Evolutionary conservation across 1,284 basidiomycete species (phyloP), one percentile per base, ranked within the genome.

Genomic region (Meira miltonrushii): DNA sequence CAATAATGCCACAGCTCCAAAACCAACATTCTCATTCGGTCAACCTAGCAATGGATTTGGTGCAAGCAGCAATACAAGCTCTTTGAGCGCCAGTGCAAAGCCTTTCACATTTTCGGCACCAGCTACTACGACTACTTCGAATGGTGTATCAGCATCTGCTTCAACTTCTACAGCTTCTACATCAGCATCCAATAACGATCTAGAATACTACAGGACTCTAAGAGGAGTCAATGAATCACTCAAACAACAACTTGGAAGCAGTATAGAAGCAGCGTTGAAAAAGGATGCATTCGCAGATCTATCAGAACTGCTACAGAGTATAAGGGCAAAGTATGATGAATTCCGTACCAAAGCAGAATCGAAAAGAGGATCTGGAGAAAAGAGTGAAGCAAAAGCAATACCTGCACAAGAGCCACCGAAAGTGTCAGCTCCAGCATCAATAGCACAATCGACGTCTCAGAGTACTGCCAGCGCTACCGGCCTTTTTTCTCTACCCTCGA

Each of bases 241-340:
- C 19, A 53, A 53, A 25, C 21, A 17, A 6, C 38, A 53, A 41
- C 13, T 53, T 5, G 17, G 21, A n/a, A 19, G 19, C 37, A 13
- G 21, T n/a, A 53, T 53, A 15, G 50, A 13, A 39, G 17, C 38
- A 21, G 50, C 12, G 15, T 15, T 53, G 5, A 25, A 25, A 5
- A n/a, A 28, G 38, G 50, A 53, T 53, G 17, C 50, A n/a, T 53
- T 53, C 28, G 3, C 28, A 23, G 50, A 53, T 53, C 28, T 53
- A 19, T 39, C 38, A 21, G 28, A 41, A 19, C 5, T 28, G 4
- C 23, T 53, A 15, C 23, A 53, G 23, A 33, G 13, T 41, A 41
- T 41, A 15, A n/a, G 38, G 37, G 25, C n/a, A 37, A 53, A 53
- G 50, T 53, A 53, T 15, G 37, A 39, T 2, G 50, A n/a, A 2